Evolutionary conservation across 2,329 filamentous ascomycete genomes (phyloP), one percentile per base, ranked within the genome.

Genomic region (Fusarium equiseti): DNA sequence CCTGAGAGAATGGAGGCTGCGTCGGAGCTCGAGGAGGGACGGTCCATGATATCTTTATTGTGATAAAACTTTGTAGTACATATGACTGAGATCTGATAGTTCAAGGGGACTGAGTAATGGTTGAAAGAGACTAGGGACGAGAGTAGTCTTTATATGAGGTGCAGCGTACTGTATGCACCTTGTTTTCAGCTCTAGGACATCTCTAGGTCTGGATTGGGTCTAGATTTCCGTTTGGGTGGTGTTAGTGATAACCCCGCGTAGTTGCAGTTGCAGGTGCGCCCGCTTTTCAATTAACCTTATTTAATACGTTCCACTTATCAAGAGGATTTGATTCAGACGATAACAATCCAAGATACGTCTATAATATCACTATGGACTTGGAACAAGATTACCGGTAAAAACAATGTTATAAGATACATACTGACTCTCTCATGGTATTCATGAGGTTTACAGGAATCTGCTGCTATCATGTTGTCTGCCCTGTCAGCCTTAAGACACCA

Each of bases 1-100:
- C 73, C 77, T 32, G 79, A 79, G 71, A 75, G 68, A 48, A 75
- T 70, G 31, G 78, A 77, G 50, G 76, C 73, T n/a, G 77, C 68
- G 68, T 78, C 75, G 65, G 75, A 77, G 70, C 72, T 74, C 53
- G 70, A 74, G 52, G 71, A 75, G 27, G 68, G 59, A 60, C 73
- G 62, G 2, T 57, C 44, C 43, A 55, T 74, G 58, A 52, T 76
- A 70, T 68, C 35, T 78, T 73, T 18, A 15, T 35, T 43, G 10
- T 52, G 20, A 54, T 24, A n/a, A 44, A 9, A 12, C 10, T 27
- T 13, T 10, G 3, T 16, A 11, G 8, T n/a, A 27, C 10, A 13
- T 24, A 5, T n/a, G 20, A 15, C 4, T 55, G 16, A 32, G 22
- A 44, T 15, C 20, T 10, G 42, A 22, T 15, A 12, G 18, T 38